These are phyloP conservation scores for Fusarium udum DNA, from an alignment of 2,329 filamentous ascomycete genomes.

Conservation along the genomic window DNA sequence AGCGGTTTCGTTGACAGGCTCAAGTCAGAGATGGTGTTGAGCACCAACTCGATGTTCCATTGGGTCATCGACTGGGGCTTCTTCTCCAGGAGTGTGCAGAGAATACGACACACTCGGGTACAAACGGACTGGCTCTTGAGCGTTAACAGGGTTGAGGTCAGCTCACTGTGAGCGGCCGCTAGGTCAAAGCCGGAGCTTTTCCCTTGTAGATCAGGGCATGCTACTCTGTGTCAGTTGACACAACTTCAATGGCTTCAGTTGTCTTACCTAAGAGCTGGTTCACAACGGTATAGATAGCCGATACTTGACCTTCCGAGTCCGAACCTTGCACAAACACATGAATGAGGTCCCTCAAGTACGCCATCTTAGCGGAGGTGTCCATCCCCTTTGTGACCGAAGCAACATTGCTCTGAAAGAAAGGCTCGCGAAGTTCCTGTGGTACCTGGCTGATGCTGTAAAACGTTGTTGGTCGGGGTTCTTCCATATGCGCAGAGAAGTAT, in stretches of 20 bases:
- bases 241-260: not conserved
- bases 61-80: conserved; percentile 62
- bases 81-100: conserved; percentile 60
- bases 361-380: conserved; percentile 46
- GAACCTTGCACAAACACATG: conserved; percentile 44
- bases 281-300: conserved; percentile 56
- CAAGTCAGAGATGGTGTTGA: conserved; percentile 56
- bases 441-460: conserved; percentile 47
- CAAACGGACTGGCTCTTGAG: conserved; percentile 47
- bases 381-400: conserved; percentile 46
- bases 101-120: conserved; percentile 52
- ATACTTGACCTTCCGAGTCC: conserved; percentile 52
- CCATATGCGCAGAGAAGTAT: conserved; percentile 47
- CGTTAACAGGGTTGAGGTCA: conserved; percentile 49
- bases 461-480: conserved; percentile 46
- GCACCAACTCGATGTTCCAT: conserved; percentile 65
- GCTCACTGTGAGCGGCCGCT: conserved; percentile 53
- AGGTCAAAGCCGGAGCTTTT: conserved; percentile 50
- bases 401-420: conserved; percentile 48
- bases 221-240: conserved; percentile 37
- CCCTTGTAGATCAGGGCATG: conserved; percentile 42
- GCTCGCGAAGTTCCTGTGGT: conserved; percentile 43
- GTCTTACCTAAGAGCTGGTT: conserved; percentile 52
- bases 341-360: conserved; percentile 53
- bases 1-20: conserved; percentile 38